Evolutionary conservation across 2,329 filamentous ascomycete genomes (phyloP).

Genomic region (Fusarium sp.): DNA sequence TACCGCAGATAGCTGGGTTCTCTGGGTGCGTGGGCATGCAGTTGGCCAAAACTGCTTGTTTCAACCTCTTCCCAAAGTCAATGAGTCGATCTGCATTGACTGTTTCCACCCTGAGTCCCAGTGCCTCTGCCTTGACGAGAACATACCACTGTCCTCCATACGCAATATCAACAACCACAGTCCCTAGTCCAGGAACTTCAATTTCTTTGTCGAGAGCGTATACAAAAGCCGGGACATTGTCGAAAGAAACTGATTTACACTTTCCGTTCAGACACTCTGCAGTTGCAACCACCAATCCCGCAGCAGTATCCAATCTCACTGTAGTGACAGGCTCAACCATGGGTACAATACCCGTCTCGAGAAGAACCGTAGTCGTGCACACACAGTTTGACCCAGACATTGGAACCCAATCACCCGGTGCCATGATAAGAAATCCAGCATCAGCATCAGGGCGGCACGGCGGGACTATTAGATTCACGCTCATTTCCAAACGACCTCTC

Average conservation of each 20-base stretch:
- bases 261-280: conserved; percentile 24
- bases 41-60: conserved; percentile 53
- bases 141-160: conserved; percentile 31
- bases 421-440: conserved; percentile 57
- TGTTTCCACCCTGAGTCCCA: conserved; percentile 20
- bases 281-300: conserved; percentile 14
- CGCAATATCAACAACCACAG: conserved; percentile 7
- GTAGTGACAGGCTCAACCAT: conserved; percentile 55
- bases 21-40: conserved; percentile 58
- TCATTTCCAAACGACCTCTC: conserved; percentile 16
- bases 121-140: conserved; percentile 18
- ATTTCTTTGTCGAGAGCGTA: conserved; percentile 23
- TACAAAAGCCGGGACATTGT: conserved; percentile 18
- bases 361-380: conserved; percentile 57
- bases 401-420: conserved; percentile 35
- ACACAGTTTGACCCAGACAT: conserved; percentile 61
- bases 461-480: neutral
- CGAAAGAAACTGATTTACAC: conserved; percentile 26
- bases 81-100: conserved; percentile 22
- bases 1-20: conserved; percentile 56
- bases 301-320: conserved; percentile 17
- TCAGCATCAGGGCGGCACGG: conserved; percentile 57
- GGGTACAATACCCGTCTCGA: conserved; percentile 60
- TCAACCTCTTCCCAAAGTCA: conserved; percentile 57
- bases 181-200: neutral